Evolutionary conservation across 164 flowering plant genomes (phyloP), one percentile per base, ranked within the genome.

Genomic region (Liriodendron chinense): DNA sequence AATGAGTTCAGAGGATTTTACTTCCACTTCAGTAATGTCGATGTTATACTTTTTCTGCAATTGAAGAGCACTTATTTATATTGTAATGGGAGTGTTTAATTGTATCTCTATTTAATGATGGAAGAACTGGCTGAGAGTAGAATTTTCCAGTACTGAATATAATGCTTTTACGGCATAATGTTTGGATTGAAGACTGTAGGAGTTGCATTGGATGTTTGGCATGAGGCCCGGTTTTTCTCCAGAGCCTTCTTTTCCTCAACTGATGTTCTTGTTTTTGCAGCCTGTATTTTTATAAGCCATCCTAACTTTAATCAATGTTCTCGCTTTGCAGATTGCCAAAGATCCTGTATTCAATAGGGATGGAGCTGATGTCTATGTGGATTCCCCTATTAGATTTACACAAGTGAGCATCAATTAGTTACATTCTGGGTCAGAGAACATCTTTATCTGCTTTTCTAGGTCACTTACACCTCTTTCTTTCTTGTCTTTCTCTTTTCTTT

Each of bases 301-400:
- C 5, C 20, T 57, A 20, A 34, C 20, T 8, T 57, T 57, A 4
- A 10, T 57, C 7, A 26, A n/a, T 16, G 16, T 67, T 67, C 69
- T 47, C 47, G 56, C 25, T 69, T 69, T 47, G 25, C 57, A 92
- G 98, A 94, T 95, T 78, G 87, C 85, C 9, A 82, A 89, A 71
- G 98, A 93, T 80, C 80, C 83, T 66, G 72, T 83, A 68, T 93
- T 95, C 77, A 65, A 77, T 9, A 84, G 97, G 82, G 90, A 91
- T 76, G 99, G 99, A 72, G 91, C 91, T 59, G 97, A 95, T 78
- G 59, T 95, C 21, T 90, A 89, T 82, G 96, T 95, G 62, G 94
- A 93, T 73, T 73, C 85, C 71, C 82, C 83, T 79, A 93, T 95
- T 70, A 92, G 89, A 87, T 93, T 95, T 81, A 91, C 96, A 24